Conservation (phyloP, 2,329 filamentous ascomycete species). For the Trichoderma citrinoviride region DNA sequence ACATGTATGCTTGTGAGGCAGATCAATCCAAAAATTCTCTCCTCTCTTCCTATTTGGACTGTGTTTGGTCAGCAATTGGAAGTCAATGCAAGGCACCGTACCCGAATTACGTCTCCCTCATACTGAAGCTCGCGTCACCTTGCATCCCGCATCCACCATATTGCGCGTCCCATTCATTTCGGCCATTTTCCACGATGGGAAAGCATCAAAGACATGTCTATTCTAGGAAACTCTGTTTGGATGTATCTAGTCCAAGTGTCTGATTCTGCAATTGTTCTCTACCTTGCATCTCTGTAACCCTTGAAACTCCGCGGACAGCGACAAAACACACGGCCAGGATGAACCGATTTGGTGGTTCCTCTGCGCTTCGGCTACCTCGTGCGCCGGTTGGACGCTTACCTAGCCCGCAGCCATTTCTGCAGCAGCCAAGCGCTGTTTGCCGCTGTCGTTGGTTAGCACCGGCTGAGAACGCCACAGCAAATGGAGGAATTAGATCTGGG, state of each 20-base stretch:
- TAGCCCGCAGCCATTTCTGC: not conserved
- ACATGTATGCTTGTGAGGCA: no score
- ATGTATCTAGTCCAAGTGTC: no score
- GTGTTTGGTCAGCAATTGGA: not conserved
- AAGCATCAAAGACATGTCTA: no score
- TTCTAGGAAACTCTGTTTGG: no score
- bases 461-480: not conserved
- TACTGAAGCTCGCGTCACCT: slow-evolving; percentile 14
- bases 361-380: not conserved
- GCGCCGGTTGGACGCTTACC: not conserved
- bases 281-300: not conserved
- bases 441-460: not conserved
- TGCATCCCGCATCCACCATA: slow-evolving; percentile 14
- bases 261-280: no score
- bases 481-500: not conserved
- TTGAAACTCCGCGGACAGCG: slow-evolving; percentile 1
- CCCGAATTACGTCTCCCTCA: slow-evolving; percentile 13
- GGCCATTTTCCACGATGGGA: not conserved
- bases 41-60: not conserved
- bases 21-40: not conserved
- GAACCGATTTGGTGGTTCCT: not conserved
- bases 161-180: slow-evolving; percentile 11
- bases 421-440: not conserved
- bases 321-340: no score
- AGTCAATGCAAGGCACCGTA: slow-evolving; percentile 2